A percentile compares a stretch with the other conserved stretches of the same genome.
These are phyloP conservation scores for Micractinium sp. DNA, from an alignment of 139 green algal species.

Conservation along the genomic window DNA sequence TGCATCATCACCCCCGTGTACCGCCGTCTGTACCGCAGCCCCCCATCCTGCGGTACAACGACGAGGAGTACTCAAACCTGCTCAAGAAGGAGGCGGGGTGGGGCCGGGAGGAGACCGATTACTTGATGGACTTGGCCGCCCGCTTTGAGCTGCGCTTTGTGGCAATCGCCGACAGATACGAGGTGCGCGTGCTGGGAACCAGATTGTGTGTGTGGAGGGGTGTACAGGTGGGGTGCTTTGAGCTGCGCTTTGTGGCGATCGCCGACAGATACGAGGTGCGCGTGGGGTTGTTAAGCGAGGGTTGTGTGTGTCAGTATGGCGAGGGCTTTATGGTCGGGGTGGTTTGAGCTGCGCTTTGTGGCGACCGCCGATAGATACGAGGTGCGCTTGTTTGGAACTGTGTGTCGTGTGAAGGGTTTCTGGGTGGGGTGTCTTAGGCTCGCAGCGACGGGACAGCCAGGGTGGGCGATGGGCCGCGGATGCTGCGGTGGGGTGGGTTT, in stretches of 20 bases:
- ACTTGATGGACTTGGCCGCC: constrained; percentile 83
- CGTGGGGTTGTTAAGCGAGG: too few relatives aligned
- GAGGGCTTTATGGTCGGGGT: constrained; percentile 70
- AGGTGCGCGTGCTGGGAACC: constrained; percentile 46
- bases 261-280: constrained; percentile 83
- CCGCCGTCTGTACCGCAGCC: constrained; percentile 24
- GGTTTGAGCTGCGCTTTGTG: constrained; percentile 82
- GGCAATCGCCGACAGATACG: constrained; percentile 86
- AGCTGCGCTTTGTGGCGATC: constrained; percentile 87
- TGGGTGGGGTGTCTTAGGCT: too few relatives aligned
- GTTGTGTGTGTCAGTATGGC: too few relatives aligned
- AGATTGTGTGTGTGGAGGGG: not conserved
- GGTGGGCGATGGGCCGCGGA: not conserved
- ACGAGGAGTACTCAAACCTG: constrained; percentile 78
- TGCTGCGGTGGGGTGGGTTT: not conserved
- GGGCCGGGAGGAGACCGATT: constrained; percentile 88
- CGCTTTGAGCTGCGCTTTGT: constrained; percentile 83
- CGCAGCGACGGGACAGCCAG: too few relatives aligned
- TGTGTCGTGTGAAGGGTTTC: too few relatives aligned
- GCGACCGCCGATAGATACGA: constrained; percentile 89
- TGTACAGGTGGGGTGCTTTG: constrained; percentile 50
- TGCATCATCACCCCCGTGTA: not conserved
- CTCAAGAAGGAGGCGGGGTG: constrained; percentile 64
- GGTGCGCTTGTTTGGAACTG: constrained; percentile 34
- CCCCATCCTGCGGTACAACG: constrained; percentile 66